phyloP scores from a whole-genome alignment of 192 early-diverging fungal species.

The Gaertneriomyces sp. region DNA sequence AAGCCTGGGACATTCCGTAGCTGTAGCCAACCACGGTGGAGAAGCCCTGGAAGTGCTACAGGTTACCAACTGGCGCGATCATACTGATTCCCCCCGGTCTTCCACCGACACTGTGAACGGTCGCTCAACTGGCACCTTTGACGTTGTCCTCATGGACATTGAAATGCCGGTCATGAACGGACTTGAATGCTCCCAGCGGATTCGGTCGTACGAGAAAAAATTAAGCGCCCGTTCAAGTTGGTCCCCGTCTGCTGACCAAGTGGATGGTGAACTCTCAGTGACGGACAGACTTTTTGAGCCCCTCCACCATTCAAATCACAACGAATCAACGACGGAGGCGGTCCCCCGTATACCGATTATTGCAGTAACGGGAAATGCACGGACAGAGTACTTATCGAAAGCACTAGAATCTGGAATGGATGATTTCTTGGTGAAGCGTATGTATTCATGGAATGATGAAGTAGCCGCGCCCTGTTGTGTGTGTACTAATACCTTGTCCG shows the following conservation, averaged over 20 bases:
- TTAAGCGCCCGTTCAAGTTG: not conserved
- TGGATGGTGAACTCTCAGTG: not conserved
- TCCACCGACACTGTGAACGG: slow-evolving; percentile 2
- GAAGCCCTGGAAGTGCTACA: slow-evolving; percentile 52
- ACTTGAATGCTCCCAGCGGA: slow-evolving; percentile 4
- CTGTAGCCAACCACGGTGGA: slow-evolving; percentile 52
- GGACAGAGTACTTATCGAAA: slow-evolving; percentile 43
- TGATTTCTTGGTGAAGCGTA: slow-evolving; percentile 20
- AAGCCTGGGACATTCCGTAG: slow-evolving; percentile 46
- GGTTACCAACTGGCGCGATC: not conserved
- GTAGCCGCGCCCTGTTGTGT: not conserved
- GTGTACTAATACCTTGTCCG: not conserved
- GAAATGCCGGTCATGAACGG: slow-evolving; percentile 65
- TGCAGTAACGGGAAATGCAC: slow-evolving; percentile 57
- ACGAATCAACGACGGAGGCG: slow-evolving; percentile 39
- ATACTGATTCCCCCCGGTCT: not conserved
- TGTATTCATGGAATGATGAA: not conserved
- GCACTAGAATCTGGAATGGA: slow-evolving; percentile 41
- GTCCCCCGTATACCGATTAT: slow-evolving; percentile 47
- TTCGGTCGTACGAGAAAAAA: slow-evolving; percentile 8
- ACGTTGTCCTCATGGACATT: slow-evolving; percentile 43
- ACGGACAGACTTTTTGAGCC: not conserved
- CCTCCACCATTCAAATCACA: not conserved
- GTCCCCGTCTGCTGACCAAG: not conserved
- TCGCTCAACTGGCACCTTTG: not conserved